Evolutionary conservation across 257 asterid genomes (phyloP), one percentile per base, ranked within the genome.

Genomic region (Scutellaria galericulata): DNA sequence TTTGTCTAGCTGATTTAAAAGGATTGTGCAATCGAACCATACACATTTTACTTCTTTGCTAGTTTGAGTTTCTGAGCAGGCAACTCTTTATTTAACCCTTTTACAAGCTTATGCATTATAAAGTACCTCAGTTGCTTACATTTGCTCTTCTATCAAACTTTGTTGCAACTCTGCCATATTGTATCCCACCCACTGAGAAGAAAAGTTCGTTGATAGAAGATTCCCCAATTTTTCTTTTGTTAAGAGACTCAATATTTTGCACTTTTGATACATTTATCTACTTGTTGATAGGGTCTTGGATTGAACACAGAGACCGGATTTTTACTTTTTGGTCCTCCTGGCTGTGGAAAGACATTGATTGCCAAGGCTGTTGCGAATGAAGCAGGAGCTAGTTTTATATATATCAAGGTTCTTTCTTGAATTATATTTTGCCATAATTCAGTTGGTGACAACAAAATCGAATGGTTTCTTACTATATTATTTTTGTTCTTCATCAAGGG

Each of bases 301-400:
- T 77, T 84, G 67, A 81, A 84, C 58, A 47, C 81, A 54, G 97
- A 84, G 70, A 85, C 91, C 5, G 98, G 98, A 60, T 88, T 89
- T 79, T 81, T 94, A 88, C 98, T 94, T 39, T 90, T 88, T 81
- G 97, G 98, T 61, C 98, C 98, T 74, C 98, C 98, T 7, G 97
- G 98, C 61, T 91, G 98, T 35, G 98, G 98, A 40, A 94, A 94
- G 85, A 94, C 98, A 44, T 81, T 91, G 82, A 91, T 94, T 31
- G 98, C 98, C 50, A 89, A 89, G 86, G 98, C 97, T 65, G 96
- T 93, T 81, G 98, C 98, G 57, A 89, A 81, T 71, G 96, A 89
- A 85, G 95, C 96, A 7, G 97, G 95, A 61, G 95, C 97, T 46
- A 94, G 84, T 86, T 94, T 94, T 82, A 94, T 94, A 70, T 96